phyloP scores from a whole-genome alignment of 495 filamentous ascomycete genomes.

The Podospora didyma region DNA sequence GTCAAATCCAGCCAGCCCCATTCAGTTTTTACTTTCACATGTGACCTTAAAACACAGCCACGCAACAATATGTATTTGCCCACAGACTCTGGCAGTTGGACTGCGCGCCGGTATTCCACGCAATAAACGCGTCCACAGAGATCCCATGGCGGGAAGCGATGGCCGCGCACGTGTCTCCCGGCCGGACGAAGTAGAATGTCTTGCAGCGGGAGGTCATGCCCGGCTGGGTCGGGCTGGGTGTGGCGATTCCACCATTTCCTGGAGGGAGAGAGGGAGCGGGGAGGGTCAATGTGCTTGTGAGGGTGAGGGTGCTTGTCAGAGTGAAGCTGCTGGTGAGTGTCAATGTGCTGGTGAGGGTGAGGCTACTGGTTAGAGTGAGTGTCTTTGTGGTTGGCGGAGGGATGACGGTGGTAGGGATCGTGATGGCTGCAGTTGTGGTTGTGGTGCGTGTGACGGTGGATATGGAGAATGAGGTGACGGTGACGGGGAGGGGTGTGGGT shows the following conservation, averaged over 20 bases:
- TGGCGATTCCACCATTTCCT: slow-evolving; percentile 13
- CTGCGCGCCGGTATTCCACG: slow-evolving; percentile 14
- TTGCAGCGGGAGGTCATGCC: slow-evolving; percentile 42
- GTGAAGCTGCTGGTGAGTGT: too few relatives aligned
- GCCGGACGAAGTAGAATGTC: slow-evolving; percentile 35
- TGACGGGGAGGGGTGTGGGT: too few relatives aligned
- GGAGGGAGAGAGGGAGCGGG: too few relatives aligned
- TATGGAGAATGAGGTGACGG: too few relatives aligned
- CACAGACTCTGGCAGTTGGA: slow-evolving; percentile 8
- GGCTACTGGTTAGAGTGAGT: neutral
- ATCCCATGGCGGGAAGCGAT: slow-evolving; percentile 11
- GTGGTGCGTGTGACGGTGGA: too few relatives aligned
- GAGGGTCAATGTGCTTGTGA: neutral
- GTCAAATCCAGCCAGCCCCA: too few relatives aligned
- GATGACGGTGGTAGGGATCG: neutral
- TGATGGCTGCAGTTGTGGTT: neutral
- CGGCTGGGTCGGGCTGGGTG: slow-evolving; percentile 32
- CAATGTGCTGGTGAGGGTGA: neutral
- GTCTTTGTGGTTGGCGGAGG: neutral
- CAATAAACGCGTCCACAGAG: slow-evolving; percentile 5
- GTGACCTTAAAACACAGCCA: slow-evolving; percentile 11
- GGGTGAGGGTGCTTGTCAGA: too few relatives aligned
- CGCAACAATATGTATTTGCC: slow-evolving; percentile 16
- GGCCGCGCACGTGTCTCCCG: slow-evolving; percentile 12
- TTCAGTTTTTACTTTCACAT: too few relatives aligned